phyloP scores from a whole-genome alignment of 371 early-diverging fungal species.

The Actinomucor elegans region DNA sequence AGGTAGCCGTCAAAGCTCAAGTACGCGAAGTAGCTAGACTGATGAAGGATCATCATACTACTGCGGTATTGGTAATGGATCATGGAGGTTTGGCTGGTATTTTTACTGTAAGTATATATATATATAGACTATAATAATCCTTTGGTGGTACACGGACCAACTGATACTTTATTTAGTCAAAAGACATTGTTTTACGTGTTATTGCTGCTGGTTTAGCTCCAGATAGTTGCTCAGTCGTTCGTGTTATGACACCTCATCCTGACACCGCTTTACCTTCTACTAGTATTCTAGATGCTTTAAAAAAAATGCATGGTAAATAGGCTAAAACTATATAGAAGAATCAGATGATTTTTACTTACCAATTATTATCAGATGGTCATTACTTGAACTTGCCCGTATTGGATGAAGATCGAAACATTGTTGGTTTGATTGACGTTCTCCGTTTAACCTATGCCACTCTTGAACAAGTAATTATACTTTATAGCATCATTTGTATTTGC shows the following conservation, averaged over 20 bases:
- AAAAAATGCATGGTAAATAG: slow-evolving; percentile 85
- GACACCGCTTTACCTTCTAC: slow-evolving; percentile 86
- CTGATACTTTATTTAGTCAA: slow-evolving; percentile 34
- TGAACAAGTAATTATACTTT: slow-evolving; percentile 56
- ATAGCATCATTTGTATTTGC: not conserved
- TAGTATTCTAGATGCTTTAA: slow-evolving; percentile 90
- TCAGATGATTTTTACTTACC: not conserved
- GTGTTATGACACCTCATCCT: slow-evolving; percentile 99
- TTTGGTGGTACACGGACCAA: not conserved
- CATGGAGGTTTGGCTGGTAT: slow-evolving; percentile 87
- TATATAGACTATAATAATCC: too few species aligned
- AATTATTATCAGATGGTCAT: slow-evolving; percentile 73
- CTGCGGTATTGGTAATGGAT: slow-evolving; percentile 90
- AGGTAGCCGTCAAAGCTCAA: slow-evolving; percentile 76
- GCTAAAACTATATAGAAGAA: too few species aligned
- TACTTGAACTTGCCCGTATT: slow-evolving; percentile 96
- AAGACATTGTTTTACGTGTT: slow-evolving; percentile 94
- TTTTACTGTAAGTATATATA: slow-evolving; percentile 79
- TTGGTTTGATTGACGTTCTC: slow-evolving; percentile 94
- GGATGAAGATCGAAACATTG: slow-evolving; percentile 69
- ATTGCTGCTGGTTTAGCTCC: slow-evolving; percentile 94
- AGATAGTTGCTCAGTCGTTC: slow-evolving; percentile 86
- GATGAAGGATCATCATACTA: slow-evolving; percentile 88
- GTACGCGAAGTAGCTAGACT: slow-evolving; percentile 90
- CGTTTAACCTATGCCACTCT: slow-evolving; percentile 84